Percentiles rank a stretch among this genome's conserved stretches.
These are phyloP conservation scores for Pseudogymnoascus sp. DNA, from an alignment of 2,329 filamentous ascomycete species.

Conservation along the genomic window DNA sequence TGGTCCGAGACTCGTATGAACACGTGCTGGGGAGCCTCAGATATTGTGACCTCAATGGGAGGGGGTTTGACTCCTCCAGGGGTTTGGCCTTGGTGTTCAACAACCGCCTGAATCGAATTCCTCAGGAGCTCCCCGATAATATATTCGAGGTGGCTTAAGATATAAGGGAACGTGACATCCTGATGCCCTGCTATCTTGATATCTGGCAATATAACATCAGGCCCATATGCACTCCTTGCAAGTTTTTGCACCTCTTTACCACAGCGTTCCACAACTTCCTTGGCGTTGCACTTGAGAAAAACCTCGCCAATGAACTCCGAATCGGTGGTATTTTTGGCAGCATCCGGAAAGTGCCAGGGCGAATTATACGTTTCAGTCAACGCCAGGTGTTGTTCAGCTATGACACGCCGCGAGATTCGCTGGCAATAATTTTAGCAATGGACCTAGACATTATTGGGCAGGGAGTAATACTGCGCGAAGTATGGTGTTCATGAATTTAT, in stretches of 20 bases:
- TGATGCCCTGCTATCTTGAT: slow-evolving; percentile 80
- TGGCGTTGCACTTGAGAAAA: slow-evolving; percentile 85
- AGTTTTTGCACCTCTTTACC: slow-evolving; percentile 69
- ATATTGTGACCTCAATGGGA: slow-evolving; percentile 89
- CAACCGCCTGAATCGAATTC: slow-evolving; percentile 88
- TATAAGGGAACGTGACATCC: slow-evolving; percentile 89
- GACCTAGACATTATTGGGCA: not conserved
- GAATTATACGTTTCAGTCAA: slow-evolving; percentile 91
- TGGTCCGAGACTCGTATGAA: slow-evolving; percentile 95
- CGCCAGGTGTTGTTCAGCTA: slow-evolving; percentile 93
- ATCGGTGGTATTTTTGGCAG: slow-evolving; percentile 49
- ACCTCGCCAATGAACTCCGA: slow-evolving; percentile 92
- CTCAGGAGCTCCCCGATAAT: slow-evolving; percentile 91
- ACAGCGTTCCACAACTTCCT: slow-evolving; percentile 80
- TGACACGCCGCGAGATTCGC: slow-evolving; percentile 92
- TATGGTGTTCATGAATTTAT: slow-evolving; percentile 92
- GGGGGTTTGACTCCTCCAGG: slow-evolving; percentile 47
- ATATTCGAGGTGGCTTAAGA: slow-evolving; percentile 92
- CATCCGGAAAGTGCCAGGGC: slow-evolving; percentile 79
- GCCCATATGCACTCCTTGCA: slow-evolving; percentile 66
- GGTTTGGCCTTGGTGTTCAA: slow-evolving; percentile 59
- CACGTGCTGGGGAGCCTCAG: slow-evolving; percentile 88
- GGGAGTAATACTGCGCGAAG: slow-evolving; percentile 64
- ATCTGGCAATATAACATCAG: slow-evolving; percentile 65
- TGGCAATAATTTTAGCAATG: slow-evolving; percentile 30